A percentile compares a stretch with the other conserved stretches of the same genome.
phyloP scores from a whole-genome alignment of 805 yeast species.

The Starmerella sp. region DNA sequence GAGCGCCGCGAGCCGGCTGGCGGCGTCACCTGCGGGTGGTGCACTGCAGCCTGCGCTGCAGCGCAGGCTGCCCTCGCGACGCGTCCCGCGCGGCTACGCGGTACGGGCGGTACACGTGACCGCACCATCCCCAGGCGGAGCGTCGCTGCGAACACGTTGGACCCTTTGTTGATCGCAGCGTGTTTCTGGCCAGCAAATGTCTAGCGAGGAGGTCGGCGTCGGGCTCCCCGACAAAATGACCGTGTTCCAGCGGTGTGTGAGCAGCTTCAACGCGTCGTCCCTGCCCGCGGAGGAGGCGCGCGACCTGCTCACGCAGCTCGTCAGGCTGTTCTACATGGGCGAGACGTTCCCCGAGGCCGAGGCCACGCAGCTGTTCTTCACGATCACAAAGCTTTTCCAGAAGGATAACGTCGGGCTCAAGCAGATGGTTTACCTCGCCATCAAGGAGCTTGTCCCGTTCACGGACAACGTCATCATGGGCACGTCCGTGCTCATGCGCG shows the following conservation, averaged over 20 bases:
- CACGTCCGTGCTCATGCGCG: constrained; percentile 95
- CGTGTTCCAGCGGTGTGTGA: constrained; percentile 87
- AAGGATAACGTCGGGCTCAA: constrained; percentile 77
- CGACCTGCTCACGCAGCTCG: constrained; percentile 62
- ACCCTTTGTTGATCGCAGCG: not conserved
- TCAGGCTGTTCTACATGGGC: constrained; percentile 74
- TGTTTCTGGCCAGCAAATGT: constrained; percentile 7
- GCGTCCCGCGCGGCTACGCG: not conserved
- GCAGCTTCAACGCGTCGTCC: constrained; percentile 84
- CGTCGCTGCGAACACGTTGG: not conserved
- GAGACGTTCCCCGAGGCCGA: constrained; percentile 79
- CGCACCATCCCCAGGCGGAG: not conserved
- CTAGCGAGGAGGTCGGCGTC: constrained; percentile 46
- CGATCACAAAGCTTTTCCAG: constrained; percentile 88
- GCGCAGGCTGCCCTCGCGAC: not conserved
- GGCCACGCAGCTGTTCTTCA: constrained; percentile 84
- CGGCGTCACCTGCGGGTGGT: too few relatives aligned
- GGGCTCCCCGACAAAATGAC: constrained; percentile 82
- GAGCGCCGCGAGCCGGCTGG: too few relatives aligned
- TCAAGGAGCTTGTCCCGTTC: constrained; percentile 74
- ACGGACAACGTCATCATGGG: constrained; percentile 95
- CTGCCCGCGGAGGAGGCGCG: constrained; percentile 83
- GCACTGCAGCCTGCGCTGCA: not conserved
- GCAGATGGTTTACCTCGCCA: constrained; percentile 86
- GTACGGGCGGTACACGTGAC: not conserved